phyloP scores from a whole-genome alignment of 2,329 filamentous ascomycete genomes.

The Paramyrothecium roridum region DNA sequence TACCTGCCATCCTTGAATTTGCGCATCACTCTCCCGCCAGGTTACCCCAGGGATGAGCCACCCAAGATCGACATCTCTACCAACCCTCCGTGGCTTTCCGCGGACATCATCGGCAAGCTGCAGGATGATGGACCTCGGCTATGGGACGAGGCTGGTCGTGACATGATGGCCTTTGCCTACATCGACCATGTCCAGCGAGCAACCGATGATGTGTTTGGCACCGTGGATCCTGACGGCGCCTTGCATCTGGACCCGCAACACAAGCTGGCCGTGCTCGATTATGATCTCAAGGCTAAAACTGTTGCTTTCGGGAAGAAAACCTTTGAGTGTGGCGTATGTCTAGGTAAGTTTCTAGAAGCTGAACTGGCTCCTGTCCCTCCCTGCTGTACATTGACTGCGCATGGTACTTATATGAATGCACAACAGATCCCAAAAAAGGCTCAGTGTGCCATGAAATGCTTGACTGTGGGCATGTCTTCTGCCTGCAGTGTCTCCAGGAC shows the following conservation, averaged over 20 bases:
- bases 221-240: conserved; percentile 43
- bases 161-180: conserved; percentile 58
- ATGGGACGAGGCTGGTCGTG: conserved; percentile 61
- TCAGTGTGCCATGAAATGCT: conserved; percentile 74
- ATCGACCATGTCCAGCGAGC: conserved; percentile 61
- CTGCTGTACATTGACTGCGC: no score
- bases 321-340: conserved; percentile 83
- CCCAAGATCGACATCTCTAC: conserved; percentile 51
- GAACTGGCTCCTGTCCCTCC: no score
- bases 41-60: conserved; percentile 53
- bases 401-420: no score
- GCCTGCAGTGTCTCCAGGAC: conserved; percentile 78
- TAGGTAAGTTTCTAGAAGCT: conserved; percentile 44
- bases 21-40: conserved; percentile 50
- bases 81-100: conserved; percentile 54
- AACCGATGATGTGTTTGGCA: conserved; percentile 58
- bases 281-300: conserved; percentile 70
- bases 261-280: conserved; percentile 73
- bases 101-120: conserved; percentile 43
- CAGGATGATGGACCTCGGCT: conserved; percentile 47
- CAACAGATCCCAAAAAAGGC: conserved; percentile 82
- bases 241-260: conserved; percentile 52
- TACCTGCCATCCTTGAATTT: conserved; percentile 58
- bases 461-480: conserved; percentile 89
- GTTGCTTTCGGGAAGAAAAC: conserved; percentile 78